These are phyloP conservation scores for Aspergillus sp. DNA, from an alignment of 2,329 filamentous ascomycete species.

Conservation along the genomic window DNA sequence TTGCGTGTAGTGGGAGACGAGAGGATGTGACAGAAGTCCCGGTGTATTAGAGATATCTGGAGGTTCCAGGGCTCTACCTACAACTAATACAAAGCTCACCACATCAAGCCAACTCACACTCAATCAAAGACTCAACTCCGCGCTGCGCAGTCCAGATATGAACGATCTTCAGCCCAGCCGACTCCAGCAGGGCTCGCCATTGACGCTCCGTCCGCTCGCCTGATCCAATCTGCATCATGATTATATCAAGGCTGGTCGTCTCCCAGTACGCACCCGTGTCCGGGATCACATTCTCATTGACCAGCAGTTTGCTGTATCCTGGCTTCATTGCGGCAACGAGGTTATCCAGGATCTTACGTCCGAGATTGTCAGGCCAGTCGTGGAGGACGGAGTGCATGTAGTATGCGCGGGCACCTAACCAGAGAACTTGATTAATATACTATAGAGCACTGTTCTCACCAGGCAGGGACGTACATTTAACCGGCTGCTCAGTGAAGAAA, in stretches of 20 bases:
- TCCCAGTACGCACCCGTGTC: conserved; percentile 34
- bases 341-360: conserved; percentile 31
- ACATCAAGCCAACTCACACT: conserved; percentile 20
- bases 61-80: not conserved
- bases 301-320: conserved; percentile 43
- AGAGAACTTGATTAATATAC: too few species aligned
- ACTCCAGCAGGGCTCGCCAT: conserved; percentile 35
- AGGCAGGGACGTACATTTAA: conserved; percentile 35
- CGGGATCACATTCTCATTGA: conserved; percentile 46
- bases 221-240: conserved; percentile 43
- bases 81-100: not conserved
- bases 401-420: conserved; percentile 27
- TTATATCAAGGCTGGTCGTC: conserved; percentile 39
- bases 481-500: conserved; percentile 49
- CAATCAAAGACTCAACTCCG: conserved; percentile 25
- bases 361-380: conserved; percentile 35
- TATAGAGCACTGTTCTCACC: too few species aligned
- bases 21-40: too few species aligned
- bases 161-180: conserved; percentile 37
- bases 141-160: conserved; percentile 30
- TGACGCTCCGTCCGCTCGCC: conserved; percentile 41
- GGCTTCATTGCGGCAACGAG: conserved; percentile 32
- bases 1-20: too few species aligned
- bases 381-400: conserved; percentile 19
- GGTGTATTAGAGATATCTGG: too few species aligned